Percentiles rank a stretch among this genome's conserved stretches.
Evolutionary conservation across 2,329 filamentous ascomycete genomes (phyloP).

Genomic region (Colletotrichum sp.): DNA sequence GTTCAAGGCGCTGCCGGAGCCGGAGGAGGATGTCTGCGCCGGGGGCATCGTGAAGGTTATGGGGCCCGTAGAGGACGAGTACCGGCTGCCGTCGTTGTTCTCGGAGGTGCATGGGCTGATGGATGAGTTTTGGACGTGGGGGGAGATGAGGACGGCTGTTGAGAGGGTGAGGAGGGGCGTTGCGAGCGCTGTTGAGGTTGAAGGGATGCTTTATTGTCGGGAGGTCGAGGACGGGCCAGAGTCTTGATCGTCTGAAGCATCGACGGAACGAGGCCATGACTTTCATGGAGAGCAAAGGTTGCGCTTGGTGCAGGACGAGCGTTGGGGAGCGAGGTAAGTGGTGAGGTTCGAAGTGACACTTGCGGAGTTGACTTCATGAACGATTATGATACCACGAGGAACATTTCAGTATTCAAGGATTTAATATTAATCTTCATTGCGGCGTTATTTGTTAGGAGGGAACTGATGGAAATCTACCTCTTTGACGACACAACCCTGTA

Average conservation of each 20-base stretch:
- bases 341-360: neutral
- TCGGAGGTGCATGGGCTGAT: neutral
- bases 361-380: neutral
- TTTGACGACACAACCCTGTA: neutral
- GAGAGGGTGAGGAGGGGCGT: neutral
- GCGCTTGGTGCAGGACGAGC: neutral
- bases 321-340: neutral
- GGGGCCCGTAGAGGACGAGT: neutral
- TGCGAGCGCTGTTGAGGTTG: neutral
- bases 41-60: neutral
- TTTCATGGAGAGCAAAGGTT: neutral
- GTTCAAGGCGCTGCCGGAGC: conserved; percentile 6
- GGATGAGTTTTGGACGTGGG: conserved; percentile 19
- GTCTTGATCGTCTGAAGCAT: neutral
- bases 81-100: conserved; percentile 1
- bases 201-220: conserved; percentile 9
- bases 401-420: neutral
- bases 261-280: neutral
- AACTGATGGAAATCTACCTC: neutral
- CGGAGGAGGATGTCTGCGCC: neutral
- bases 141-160: neutral
- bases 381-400: neutral
- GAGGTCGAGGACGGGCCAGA: neutral
- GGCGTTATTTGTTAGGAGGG: neutral
- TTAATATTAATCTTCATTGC: neutral